Evolutionary conservation across 1,284 basidiomycete species (phyloP).

Genomic region (Heterobasidion occidentale): DNA sequence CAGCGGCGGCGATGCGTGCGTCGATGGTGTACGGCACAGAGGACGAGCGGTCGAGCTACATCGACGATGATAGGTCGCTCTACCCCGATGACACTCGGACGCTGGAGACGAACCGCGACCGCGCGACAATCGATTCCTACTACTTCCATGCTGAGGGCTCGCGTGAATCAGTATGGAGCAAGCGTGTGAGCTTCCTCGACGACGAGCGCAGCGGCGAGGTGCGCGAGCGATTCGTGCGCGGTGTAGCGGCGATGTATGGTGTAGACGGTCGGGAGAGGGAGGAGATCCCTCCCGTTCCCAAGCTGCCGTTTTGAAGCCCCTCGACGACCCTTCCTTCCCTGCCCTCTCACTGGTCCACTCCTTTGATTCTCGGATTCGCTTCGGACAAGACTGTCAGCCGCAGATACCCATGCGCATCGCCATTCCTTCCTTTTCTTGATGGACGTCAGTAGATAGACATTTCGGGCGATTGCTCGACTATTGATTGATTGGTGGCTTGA

Average conservation of each 20-base stretch:
- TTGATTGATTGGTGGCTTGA: too few species aligned
- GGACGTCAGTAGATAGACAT: too few species aligned
- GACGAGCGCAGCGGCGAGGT: slow-evolving; percentile 40
- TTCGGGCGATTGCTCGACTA: too few species aligned
- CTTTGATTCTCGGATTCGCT: too few species aligned
- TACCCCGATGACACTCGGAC: slow-evolving; percentile 9
- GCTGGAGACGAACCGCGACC: slow-evolving; percentile 5
- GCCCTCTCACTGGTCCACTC: too few species aligned
- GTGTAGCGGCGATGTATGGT: slow-evolving; percentile 45
- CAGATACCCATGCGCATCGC: too few species aligned
- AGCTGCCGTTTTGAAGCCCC: slow-evolving; percentile 16
- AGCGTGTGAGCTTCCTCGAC: slow-evolving; percentile 44
- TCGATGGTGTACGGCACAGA: slow-evolving; percentile 2
- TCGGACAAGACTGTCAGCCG: too few species aligned
- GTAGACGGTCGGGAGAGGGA: slow-evolving; percentile 18
- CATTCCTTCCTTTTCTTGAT: too few species aligned
- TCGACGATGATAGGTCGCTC: slow-evolving; percentile 15
- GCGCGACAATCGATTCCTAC: slow-evolving; percentile 4
- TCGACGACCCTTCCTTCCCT: too few species aligned
- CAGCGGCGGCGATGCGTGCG: background rate
- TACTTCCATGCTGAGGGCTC: slow-evolving; percentile 16
- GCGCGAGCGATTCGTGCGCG: slow-evolving; percentile 38
- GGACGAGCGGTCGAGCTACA: slow-evolving; percentile 5
- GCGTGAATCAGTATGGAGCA: slow-evolving; percentile 36
- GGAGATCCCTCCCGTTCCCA: slow-evolving; percentile 39